A percentile compares a stretch with the other conserved stretches of the same genome.
Conservation (phyloP, 805 yeast genomes). For the Spathaspora sp. region DNA sequence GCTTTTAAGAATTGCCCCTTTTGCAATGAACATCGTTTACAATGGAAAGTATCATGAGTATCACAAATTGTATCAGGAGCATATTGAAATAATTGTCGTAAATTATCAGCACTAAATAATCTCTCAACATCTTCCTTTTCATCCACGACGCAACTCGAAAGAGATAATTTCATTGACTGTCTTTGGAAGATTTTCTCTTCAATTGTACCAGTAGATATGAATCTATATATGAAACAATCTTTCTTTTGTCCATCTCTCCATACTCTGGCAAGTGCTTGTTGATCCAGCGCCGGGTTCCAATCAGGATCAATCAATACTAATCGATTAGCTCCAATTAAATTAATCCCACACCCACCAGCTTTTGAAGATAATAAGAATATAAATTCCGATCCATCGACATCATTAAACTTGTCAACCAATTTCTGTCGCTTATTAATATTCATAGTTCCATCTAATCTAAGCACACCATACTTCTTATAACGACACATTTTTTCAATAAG, state of each 20-base stretch:
- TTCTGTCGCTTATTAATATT: constrained; percentile 88
- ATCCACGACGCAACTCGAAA: constrained; percentile 95
- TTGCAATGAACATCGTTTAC: constrained; percentile 63
- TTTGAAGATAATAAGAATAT: constrained; percentile 87
- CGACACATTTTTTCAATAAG: constrained; percentile 86
- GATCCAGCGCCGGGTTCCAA: constrained; percentile 99
- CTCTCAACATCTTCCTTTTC: constrained; percentile 94
- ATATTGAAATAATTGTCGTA: constrained; percentile 71
- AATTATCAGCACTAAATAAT: constrained; percentile 76
- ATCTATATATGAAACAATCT: constrained; percentile 91
- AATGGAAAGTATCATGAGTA: constrained; percentile 88
- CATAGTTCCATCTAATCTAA: constrained; percentile 91
- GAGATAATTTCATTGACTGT: constrained; percentile 88
- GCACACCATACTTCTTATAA: constrained; percentile 62
- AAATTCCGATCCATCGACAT: constrained; percentile 85
- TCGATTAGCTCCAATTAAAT: constrained; percentile 93
- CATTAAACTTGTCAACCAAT: constrained; percentile 85
- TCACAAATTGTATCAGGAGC: constrained; percentile 71
- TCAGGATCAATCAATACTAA: constrained; percentile 84
- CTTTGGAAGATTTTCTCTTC: constrained; percentile 96
- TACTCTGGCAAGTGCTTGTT: constrained; percentile 94
- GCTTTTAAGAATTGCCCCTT: constrained; percentile 58
- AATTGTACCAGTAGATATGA: constrained; percentile 90
- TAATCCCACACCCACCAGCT: constrained; percentile 99
- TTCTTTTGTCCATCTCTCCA: constrained; percentile 99